Base-by-base conservation (phyloP, 2,329 filamentous ascomycete genomes). In the Hypoxylon rubiginosum region DNA sequence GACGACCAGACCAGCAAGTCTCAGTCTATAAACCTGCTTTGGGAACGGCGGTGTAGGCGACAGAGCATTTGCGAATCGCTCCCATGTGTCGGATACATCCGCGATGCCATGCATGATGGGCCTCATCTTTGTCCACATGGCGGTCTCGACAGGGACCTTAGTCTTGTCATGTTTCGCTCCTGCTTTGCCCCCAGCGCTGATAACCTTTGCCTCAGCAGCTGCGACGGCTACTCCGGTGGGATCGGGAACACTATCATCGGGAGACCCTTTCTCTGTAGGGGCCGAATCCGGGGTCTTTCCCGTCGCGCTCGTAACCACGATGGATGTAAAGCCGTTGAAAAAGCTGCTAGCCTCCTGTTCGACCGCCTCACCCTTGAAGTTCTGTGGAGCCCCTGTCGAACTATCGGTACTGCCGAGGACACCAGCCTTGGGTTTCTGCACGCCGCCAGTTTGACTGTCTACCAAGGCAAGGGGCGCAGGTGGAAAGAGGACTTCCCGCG, bases 311-410 rank as follows among this genome's bases (percentile, higher is more conserved):
- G 90, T 91, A 17, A 95, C 80, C 1, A 92, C 90, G 4, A 96
- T 87, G 30, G 88, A 85, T 8, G 90, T 88, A 56, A 96, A 89
- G 34, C 90, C 87, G 58, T 90, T 90, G 63, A 96, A 90, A 67
- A 97, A 90, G 75, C 93, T 94, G 71, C 87, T 90, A 0, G 93
- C 93, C 76, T 97, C 93, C 66, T 92, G 88, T 76, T 97, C 93
- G 0, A 93, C 91, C 0, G 92, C 92, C 76, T 96, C 92, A 26
- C 93, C 93, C 75, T 93, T 91, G 79, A 93, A 88, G 70, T 93
- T 92, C 76, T 97, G 92, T 0, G 92, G 91, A 0, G 93, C 93
- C 1, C 93, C 93, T 0, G 93, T 97, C 0, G 91, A 85, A 61
- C 91, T 93, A 64, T 93, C 91, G 28, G 90, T 86, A 19, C 91